Base-by-base conservation (phyloP, 176 grass and related monocot species). In the Phoenix dactylifera region DNA sequence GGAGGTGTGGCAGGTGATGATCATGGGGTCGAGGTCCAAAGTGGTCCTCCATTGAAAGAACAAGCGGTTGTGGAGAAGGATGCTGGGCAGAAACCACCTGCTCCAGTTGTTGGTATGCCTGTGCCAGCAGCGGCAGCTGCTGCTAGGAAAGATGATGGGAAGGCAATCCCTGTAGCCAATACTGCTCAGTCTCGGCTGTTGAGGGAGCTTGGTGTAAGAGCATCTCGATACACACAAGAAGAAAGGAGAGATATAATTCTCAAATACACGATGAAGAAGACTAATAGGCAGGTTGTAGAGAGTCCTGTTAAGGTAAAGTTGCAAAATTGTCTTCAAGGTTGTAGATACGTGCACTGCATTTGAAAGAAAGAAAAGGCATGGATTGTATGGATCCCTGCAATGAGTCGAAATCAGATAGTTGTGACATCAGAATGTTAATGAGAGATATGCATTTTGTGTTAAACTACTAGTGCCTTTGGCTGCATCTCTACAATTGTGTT, bases 221-320 rank as follows among this genome's bases (percentile, higher is more conserved):
- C 63, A 0, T 88, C 76, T 0, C 82, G 77, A 51, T 72, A 85
- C 29, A 80, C 22, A 54, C 75, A 78, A 20, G 85, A 80, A 51
- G 90, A 95, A 50, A 86, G 85, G 70, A 83, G 87, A 75, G 89
- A 82, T 52, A 83, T 86, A 69, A 75, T 95, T 54, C 26, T 59
- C 52, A 95, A 86, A 55, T 89, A 89, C 69, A 68, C 83, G 65
- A 80, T 72, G 1, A 89, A 95, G 62, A 55, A 79, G 28, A 79
- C 76, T 57, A 89, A 77, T 70, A 89, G 85, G 53, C 70, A 72
- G 22, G 55, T 52, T 49, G 56, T 69, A 3, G 77, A 68, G 49
- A 86, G 73, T 51, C 82, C 76, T 64, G 49, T 73, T 29, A 85
- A 89, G 90, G 85, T 85, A 86, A 72, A 70, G 60, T 72, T 55